Conservation (phyloP, 495 filamentous ascomycete genomes). For the Aspergillus cristatus region DNA sequence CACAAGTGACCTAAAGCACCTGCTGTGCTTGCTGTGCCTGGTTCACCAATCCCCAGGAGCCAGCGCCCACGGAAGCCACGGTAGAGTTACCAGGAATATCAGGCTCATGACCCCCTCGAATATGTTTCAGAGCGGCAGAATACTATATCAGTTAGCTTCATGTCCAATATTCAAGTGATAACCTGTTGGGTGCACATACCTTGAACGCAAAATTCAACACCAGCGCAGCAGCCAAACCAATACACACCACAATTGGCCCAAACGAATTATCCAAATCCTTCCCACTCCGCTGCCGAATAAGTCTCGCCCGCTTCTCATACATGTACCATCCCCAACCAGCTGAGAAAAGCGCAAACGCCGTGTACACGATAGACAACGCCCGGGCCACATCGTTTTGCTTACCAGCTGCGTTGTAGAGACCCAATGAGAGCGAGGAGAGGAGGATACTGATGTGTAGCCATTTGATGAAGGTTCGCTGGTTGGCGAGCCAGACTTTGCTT, state of each 20-base stretch:
- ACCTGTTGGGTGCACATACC: too few relatives aligned
- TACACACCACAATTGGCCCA: conserved; percentile 75
- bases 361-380: conserved; percentile 70
- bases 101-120: too few relatives aligned
- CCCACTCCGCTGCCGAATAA: conserved; percentile 78
- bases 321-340: conserved; percentile 82
- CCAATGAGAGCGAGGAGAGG: conserved; percentile 71
- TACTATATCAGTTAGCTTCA: conserved; percentile 24
- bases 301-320: conserved; percentile 60
- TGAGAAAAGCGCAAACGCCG: conserved; percentile 69
- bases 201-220: conserved; percentile 86
- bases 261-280: conserved; percentile 84
- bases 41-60: conserved; percentile 9
- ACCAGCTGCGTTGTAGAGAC: conserved; percentile 79
- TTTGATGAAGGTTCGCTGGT: conserved; percentile 94
- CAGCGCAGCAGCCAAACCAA: conserved; percentile 68
- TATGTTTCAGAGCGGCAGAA: too few relatives aligned
- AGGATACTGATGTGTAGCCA: conserved; percentile 92
- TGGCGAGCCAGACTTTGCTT: conserved; percentile 96
- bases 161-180: too few relatives aligned
- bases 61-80: conserved; percentile 5
- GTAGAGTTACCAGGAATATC: conserved; percentile 9
- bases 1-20: too few relatives aligned
- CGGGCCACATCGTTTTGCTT: conserved; percentile 61
- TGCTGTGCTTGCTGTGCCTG: not conserved